Percentiles rank a stretch among this genome's conserved stretches.
These are phyloP conservation scores for Persicaria maculosa DNA, from an alignment of 148 eudicot species.

Conservation along the genomic window DNA sequence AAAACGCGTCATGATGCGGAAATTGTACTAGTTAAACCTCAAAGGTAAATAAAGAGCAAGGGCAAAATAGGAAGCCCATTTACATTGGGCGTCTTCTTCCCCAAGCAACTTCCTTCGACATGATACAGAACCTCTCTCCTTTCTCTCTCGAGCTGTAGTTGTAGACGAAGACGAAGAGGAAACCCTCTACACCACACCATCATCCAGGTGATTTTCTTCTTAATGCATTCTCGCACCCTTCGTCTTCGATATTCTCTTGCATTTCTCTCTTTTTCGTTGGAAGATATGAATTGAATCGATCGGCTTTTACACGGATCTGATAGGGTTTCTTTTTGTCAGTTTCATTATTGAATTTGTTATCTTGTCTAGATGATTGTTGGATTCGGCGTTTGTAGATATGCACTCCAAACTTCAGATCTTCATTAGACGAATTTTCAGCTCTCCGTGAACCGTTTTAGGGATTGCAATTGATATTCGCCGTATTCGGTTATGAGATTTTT, in stretches of 20 bases:
- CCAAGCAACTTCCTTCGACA: not conserved
- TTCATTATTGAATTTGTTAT: not conserved
- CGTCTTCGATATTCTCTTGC: not conserved
- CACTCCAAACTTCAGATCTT: not conserved
- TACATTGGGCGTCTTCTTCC: constrained; percentile 5
- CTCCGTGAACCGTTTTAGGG: too few species aligned
- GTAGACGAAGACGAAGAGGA: not conserved
- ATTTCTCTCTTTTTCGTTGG: not conserved
- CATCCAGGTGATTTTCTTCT: not conserved
- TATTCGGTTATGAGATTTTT: not conserved
- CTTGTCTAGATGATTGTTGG: not conserved
- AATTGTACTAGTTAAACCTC: too few species aligned
- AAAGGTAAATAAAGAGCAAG: too few species aligned
- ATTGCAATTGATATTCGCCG: not conserved
- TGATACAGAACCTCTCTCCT: not conserved
- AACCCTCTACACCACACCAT: not conserved
- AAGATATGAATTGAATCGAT: not conserved
- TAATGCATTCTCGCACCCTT: not conserved
- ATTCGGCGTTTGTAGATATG: not conserved
- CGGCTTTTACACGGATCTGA: not conserved
- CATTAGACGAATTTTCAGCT: too few species aligned
- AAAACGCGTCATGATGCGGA: too few species aligned
- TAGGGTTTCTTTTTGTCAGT: not conserved
- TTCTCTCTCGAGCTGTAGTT: not conserved
- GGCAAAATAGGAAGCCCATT: too few species aligned